Conservation (phyloP, 2,329 filamentous ascomycete genomes). For the Trichophyton benhamiae region DNA sequence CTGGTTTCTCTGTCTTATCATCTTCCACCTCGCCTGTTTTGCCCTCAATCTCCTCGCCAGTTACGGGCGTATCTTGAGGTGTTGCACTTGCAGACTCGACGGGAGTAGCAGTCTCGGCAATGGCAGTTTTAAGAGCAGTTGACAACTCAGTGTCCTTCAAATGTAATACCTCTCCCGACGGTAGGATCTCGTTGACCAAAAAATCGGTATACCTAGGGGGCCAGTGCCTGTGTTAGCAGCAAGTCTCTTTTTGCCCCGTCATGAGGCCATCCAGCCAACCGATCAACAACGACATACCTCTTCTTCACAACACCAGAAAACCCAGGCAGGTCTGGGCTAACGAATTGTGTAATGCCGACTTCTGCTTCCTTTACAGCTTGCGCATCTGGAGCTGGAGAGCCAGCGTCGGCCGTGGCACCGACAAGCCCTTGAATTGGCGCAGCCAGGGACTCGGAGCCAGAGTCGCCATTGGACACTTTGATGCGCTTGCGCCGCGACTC, state of each 20-base stretch:
- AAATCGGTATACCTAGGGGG: conserved; percentile 71
- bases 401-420: background rate
- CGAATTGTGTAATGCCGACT: conserved; percentile 53
- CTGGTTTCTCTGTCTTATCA: background rate
- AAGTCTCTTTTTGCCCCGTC: background rate
- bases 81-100: background rate
- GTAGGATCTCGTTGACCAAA: conserved; percentile 75
- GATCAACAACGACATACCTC: conserved; percentile 31
- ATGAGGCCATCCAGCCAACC: background rate
- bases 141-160: conserved; percentile 41
- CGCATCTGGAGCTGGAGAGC: conserved; percentile 16
- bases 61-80: background rate
- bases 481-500: conserved; percentile 15
- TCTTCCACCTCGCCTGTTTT: background rate
- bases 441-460: background rate
- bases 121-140: conserved; percentile 10
- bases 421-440: conserved; percentile 1
- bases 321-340: conserved; percentile 44
- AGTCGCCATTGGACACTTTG: conserved; percentile 13
- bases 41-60: background rate
- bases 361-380: conserved; percentile 31
- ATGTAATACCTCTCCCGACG: conserved; percentile 64
- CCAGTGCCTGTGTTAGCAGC: conserved; percentile 5
- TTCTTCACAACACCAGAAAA: conserved; percentile 58
- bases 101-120: background rate